Evolutionary conservation across 805 yeast species (phyloP).

Genomic region (Kluyveromyces siamensis): DNA sequence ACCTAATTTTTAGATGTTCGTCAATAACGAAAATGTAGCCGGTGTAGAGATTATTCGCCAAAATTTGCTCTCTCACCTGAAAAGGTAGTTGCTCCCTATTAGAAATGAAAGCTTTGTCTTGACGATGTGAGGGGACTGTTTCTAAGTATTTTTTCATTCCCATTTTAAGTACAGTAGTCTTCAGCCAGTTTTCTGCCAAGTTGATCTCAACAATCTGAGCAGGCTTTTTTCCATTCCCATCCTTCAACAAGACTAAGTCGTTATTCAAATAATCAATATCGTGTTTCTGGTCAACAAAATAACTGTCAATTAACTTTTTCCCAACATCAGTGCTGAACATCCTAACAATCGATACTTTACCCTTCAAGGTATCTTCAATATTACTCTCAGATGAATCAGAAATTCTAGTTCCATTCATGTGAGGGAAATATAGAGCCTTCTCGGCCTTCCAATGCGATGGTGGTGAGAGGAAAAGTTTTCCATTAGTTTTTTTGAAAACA

Average conservation of each 20-base stretch:
- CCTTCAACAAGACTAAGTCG: conserved; percentile 7
- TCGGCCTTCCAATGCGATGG: conserved; percentile 66
- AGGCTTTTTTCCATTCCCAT: conserved; percentile 1
- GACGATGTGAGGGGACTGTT: conserved; percentile 39
- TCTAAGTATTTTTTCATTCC: conserved; percentile 39
- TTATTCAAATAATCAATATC: conserved; percentile 10
- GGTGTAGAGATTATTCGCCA: conserved; percentile 65
- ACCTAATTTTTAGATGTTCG: conserved; percentile 61
- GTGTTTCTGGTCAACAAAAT: conserved; percentile 37
- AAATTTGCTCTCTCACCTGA: conserved; percentile 47
- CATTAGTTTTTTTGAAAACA: conserved; percentile 62
- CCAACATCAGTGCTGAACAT: conserved; percentile 43
- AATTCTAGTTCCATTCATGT: conserved; percentile 52
- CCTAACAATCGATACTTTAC: conserved; percentile 23
- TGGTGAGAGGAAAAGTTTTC: conserved; percentile 80
- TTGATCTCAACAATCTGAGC: conserved; percentile 67
- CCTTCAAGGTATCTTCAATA: conserved; percentile 24
- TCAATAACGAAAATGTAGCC: conserved; percentile 83
- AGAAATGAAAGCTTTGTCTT: conserved; percentile 51
- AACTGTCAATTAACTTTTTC: conserved; percentile 52
- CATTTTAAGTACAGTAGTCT: conserved; percentile 52
- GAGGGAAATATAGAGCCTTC: conserved; percentile 75
- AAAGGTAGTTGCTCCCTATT: conserved; percentile 51
- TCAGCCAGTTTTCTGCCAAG: conserved; percentile 63
- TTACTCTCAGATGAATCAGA: conserved; percentile 20